These are phyloP conservation scores for Beauveria sp. DNA, from an alignment of 2,329 filamentous ascomycete species.

Conservation along the genomic window DNA sequence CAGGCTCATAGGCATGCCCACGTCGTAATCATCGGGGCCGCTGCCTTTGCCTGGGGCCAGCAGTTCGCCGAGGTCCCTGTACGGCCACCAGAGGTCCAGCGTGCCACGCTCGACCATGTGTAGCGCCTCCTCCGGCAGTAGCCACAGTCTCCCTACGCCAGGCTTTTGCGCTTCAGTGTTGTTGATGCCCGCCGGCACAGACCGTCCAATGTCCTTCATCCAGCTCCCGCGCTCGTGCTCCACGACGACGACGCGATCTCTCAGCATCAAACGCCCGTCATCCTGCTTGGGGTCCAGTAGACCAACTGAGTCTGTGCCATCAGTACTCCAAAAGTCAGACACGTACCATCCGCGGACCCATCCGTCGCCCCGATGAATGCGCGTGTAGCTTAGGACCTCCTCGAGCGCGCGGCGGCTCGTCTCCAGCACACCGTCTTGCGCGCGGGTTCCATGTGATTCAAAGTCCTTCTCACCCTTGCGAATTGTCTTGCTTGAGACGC, in stretches of 20 bases:
- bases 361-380: conserved; percentile 63
- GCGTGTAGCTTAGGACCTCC: conserved; percentile 70
- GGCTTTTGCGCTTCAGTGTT: conserved; percentile 39
- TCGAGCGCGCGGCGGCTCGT: conserved; percentile 83
- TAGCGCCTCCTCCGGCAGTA: conserved; percentile 85
- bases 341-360: conserved; percentile 67
- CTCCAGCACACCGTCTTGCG: conserved; percentile 71
- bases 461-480: conserved; percentile 97
- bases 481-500: conserved; percentile 56
- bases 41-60: conserved; percentile 22
- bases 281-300: conserved; percentile 9
- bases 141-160: conserved; percentile 62
- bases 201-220: conserved; percentile 69
- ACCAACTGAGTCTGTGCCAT: conserved; percentile 3
- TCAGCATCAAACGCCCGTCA: conserved; percentile 24
- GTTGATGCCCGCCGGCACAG: conserved; percentile 34
- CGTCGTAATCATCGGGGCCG: conserved; percentile 40
- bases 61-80: conserved; percentile 40
- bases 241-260: conserved; percentile 55
- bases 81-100: conserved; percentile 80
- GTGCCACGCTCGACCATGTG: conserved; percentile 84
- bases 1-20: conserved; percentile 76
- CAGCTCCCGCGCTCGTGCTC: conserved; percentile 65
- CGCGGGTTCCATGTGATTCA: conserved; percentile 79
- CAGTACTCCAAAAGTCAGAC: conserved; percentile 45